phyloP scores from a whole-genome alignment of 2,329 filamentous ascomycete genomes.

The Beauveria sp. region DNA sequence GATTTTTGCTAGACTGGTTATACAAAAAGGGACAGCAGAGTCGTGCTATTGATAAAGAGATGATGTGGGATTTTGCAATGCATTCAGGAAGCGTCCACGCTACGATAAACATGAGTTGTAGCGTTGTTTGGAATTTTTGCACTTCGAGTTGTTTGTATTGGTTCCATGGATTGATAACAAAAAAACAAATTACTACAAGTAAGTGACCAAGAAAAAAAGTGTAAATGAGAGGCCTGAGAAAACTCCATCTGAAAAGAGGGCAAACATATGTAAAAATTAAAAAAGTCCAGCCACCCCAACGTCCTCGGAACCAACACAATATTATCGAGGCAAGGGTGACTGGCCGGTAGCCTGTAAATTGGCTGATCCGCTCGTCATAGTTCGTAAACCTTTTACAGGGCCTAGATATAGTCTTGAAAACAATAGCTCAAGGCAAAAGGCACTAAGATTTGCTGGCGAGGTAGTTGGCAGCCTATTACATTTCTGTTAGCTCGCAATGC shows the following conservation, averaged over 20 bases:
- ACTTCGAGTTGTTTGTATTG: not conserved
- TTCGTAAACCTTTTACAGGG: not conserved
- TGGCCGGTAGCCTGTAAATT: not conserved
- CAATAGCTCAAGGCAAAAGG: too few relatives aligned
- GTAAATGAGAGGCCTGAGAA: slow-evolving; percentile 1
- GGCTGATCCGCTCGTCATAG: not conserved
- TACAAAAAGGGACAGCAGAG: not conserved
- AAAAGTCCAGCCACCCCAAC: not conserved
- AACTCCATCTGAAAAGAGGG: slow-evolving; percentile 5
- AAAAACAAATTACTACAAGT: not conserved
- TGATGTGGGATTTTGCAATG: not conserved
- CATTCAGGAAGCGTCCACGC: not conserved
- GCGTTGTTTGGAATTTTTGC: not conserved
- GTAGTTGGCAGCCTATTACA: slow-evolving; percentile 42
- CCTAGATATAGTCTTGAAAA: not conserved
- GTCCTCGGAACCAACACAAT: not conserved
- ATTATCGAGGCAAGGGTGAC: not conserved
- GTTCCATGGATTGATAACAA: not conserved
- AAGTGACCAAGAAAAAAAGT: not conserved
- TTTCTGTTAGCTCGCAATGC: not conserved
- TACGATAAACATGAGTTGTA: too few relatives aligned
- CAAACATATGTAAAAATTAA: not conserved
- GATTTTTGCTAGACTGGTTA: not conserved
- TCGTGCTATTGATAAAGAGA: not conserved
- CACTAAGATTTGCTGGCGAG: slow-evolving; percentile 46